Evolutionary conservation across 257 asterid genomes (phyloP).

Genomic region (Eustoma russellianum): DNA sequence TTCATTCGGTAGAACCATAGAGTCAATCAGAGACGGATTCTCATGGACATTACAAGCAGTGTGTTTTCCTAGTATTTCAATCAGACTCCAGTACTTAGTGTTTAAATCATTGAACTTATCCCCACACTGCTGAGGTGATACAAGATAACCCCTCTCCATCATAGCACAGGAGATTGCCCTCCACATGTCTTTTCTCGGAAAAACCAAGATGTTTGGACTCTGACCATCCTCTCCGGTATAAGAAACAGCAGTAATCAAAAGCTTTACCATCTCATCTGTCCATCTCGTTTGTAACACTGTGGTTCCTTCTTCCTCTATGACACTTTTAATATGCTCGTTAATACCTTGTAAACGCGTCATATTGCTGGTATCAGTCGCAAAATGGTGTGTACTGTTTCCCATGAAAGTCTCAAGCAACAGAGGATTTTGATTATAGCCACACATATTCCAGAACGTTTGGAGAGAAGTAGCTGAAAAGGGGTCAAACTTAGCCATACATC

Average conservation of each 20-base stretch:
- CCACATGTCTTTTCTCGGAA: slow-evolving; percentile 41
- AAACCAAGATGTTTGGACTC: neutral
- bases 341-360: slow-evolving; percentile 1
- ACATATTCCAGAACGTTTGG: no score
- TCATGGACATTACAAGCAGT: slow-evolving; percentile 23
- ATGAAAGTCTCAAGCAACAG: no score
- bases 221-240: slow-evolving; percentile 16
- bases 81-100: slow-evolving; percentile 39
- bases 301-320: slow-evolving; percentile 7
- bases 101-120: slow-evolving; percentile 50
- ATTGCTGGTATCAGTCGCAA: neutral
- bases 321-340: neutral
- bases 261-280: slow-evolving; percentile 47
- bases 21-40: slow-evolving; percentile 29
- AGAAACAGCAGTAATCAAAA: slow-evolving; percentile 39
- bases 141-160: slow-evolving; percentile 36
- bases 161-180: slow-evolving; percentile 32
- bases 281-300: slow-evolving; percentile 35
- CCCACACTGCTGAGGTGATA: slow-evolving; percentile 59
- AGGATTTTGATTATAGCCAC: no score
- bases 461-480: no score
- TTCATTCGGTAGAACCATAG: slow-evolving; percentile 18
- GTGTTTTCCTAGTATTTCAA: slow-evolving; percentile 28
- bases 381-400: no score
- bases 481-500: no score